Evolutionary conservation across 2,329 filamentous ascomycete species (phyloP), one percentile per base, ranked within the genome.

Genomic region (Graphium sp.): DNA sequence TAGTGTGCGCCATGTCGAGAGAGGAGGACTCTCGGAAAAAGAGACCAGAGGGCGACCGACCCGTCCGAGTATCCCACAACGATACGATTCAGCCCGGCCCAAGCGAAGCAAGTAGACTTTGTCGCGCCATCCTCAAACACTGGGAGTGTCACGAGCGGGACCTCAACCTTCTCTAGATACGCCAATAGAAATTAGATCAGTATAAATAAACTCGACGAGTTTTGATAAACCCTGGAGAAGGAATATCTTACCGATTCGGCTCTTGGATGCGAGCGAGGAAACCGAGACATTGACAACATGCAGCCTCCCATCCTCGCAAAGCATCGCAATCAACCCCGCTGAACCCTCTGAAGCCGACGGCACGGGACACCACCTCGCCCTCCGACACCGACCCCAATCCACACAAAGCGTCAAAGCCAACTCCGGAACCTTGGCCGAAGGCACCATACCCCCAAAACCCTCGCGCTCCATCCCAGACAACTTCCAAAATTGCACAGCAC

Each of bases 61-160:
- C 67, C 67, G 34, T 73, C 67, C 1, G 55, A 57, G 40, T 70
- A 65, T 27, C 64, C 67, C 18, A 66, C 47, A 1, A 54, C 62
- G 22, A 73, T 46, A 14, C 65, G 59, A 39, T 71, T 71, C 36
- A 56, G 53, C 33, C 58, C 61, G 19, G 60, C 46, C 67, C 67
- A 73, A 8, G 63, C 53, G 29, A 72, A 53, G 33, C 58, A 56
- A 11, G 63, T 68, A 17, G 61, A 59, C 16, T 55, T 49, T 22
- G 66, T 46, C 24, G 50, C 49, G 31, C 58, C 50, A 41, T 71
- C 65, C 10, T 55, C 47, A 0, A 47, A 43, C 5, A 67, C 47
- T 12, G 45, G 48, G 10, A 72, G 48, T 0, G 49, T 50, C 3
- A 56, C 55, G 24, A 65, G 42, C 1, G 62, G 52, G 2, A 49